These are phyloP conservation scores for Agaricus blazei DNA, from an alignment of 768 basidiomycete species.

Conservation along the genomic window DNA sequence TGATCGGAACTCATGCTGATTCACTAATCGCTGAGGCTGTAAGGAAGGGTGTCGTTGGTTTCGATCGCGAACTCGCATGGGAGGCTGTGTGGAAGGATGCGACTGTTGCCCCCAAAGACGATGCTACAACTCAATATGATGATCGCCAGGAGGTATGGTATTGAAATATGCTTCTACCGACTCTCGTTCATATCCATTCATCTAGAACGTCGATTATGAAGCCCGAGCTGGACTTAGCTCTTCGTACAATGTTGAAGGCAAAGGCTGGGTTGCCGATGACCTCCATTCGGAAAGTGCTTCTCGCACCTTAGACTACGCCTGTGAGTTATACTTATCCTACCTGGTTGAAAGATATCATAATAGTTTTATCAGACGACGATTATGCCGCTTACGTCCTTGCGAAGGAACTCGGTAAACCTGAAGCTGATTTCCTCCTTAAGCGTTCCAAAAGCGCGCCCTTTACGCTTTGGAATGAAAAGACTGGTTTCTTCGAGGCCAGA, in stretches of 20 bases:
- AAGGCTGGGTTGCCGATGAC: slow-evolving; percentile 77
- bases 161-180: background rate
- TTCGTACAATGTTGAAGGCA: slow-evolving; percentile 45
- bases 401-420: slow-evolving; percentile 41
- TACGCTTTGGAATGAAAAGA: slow-evolving; percentile 60
- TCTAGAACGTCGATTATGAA: slow-evolving; percentile 70
- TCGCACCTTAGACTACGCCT: slow-evolving; percentile 74
- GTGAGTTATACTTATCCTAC: slow-evolving; percentile 30
- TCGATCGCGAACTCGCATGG: slow-evolving; percentile 63
- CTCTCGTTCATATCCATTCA: background rate
- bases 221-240: slow-evolving; percentile 73
- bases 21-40: slow-evolving; percentile 72
- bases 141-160: slow-evolving; percentile 64
- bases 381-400: slow-evolving; percentile 68
- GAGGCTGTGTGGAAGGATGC: slow-evolving; percentile 74
- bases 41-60: slow-evolving; percentile 57
- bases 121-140: slow-evolving; percentile 51
- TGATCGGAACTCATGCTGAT: slow-evolving; percentile 79
- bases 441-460: slow-evolving; percentile 55
- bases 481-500: slow-evolving; percentile 81
- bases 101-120: slow-evolving; percentile 53
- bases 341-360: background rate
- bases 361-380: slow-evolving; percentile 57
- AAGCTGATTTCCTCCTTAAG: slow-evolving; percentile 43
- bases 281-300: slow-evolving; percentile 77